These are phyloP conservation scores for Phytophthora podocarpi DNA, from an alignment of 352 stramenopile species.

Conservation along the genomic window DNA sequence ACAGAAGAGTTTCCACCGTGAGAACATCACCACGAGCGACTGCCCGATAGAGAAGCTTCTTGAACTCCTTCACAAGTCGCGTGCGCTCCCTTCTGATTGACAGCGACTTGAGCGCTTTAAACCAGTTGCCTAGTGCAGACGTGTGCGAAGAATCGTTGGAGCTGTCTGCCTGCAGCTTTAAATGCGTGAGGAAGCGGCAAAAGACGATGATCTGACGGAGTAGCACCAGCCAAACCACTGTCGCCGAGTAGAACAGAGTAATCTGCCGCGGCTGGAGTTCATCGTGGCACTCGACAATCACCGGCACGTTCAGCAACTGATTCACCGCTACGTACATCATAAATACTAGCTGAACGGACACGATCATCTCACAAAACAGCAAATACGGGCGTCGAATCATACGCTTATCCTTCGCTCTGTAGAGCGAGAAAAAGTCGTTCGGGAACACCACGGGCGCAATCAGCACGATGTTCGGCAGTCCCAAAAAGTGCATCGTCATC, in stretches of 20 bases:
- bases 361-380: slow-evolving; percentile 70
- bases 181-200: slow-evolving; percentile 72
- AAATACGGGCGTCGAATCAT: slow-evolving; percentile 73
- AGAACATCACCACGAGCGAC: slow-evolving; percentile 55
- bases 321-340: slow-evolving; percentile 63
- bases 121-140: slow-evolving; percentile 53
- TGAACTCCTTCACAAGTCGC: slow-evolving; percentile 51
- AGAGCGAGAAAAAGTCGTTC: slow-evolving; percentile 53
- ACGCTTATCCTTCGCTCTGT: slow-evolving; percentile 53
- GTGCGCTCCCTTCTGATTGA: slow-evolving; percentile 31
- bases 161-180: slow-evolving; percentile 74
- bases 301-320: slow-evolving; percentile 47
- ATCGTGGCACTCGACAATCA: slow-evolving; percentile 53
- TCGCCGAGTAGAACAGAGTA: slow-evolving; percentile 62
- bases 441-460: slow-evolving; percentile 66
- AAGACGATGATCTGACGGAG: slow-evolving; percentile 73
- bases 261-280: slow-evolving; percentile 40
- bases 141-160: slow-evolving; percentile 72
- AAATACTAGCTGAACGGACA: slow-evolving; percentile 54
- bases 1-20: slow-evolving; percentile 48
- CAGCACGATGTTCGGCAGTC: slow-evolving; percentile 60
- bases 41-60: slow-evolving; percentile 68
- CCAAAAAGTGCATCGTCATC: slow-evolving; percentile 54
- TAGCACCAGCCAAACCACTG: slow-evolving; percentile 60
- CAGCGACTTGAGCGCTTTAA: slow-evolving; percentile 43